A percentile compares a stretch with the other conserved stretches of the same genome.
Evolutionary conservation across 176 grass and related monocot species (phyloP).

Genomic region (Dactylis glomerata): DNA sequence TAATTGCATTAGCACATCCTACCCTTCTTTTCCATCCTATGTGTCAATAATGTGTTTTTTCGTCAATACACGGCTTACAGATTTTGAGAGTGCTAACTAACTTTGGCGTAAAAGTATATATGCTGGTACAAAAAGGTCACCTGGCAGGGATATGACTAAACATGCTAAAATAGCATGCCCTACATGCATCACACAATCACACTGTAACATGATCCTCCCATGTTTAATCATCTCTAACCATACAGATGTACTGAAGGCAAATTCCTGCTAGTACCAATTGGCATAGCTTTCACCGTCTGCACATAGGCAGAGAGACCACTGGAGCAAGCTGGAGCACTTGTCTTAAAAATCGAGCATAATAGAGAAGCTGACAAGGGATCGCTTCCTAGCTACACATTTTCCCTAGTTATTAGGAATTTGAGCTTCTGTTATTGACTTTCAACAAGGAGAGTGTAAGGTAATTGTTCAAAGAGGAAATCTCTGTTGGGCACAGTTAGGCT

Average conservation of each 20-base stretch:
- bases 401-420: background rate
- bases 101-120: conserved; percentile 2
- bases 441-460: background rate
- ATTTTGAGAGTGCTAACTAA: background rate
- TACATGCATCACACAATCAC: background rate
- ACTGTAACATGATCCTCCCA: conserved; percentile 15
- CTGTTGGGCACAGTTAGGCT: background rate
- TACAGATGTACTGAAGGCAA: background rate
- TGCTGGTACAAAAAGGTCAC: background rate
- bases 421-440: background rate
- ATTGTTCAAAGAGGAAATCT: background rate
- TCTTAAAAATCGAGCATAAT: background rate
- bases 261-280: background rate
- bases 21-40: background rate
- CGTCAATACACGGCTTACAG: background rate
- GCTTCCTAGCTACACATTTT: background rate
- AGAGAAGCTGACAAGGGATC: background rate
- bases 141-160: background rate
- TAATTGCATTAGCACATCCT: background rate
- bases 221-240: conserved; percentile 17
- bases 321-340: background rate
- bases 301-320: background rate
- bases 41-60: background rate
- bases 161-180: conserved; percentile 9
- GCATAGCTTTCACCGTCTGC: background rate